phyloP scores from a whole-genome alignment of 257 asterid genomes.

The Echites panduratus region DNA sequence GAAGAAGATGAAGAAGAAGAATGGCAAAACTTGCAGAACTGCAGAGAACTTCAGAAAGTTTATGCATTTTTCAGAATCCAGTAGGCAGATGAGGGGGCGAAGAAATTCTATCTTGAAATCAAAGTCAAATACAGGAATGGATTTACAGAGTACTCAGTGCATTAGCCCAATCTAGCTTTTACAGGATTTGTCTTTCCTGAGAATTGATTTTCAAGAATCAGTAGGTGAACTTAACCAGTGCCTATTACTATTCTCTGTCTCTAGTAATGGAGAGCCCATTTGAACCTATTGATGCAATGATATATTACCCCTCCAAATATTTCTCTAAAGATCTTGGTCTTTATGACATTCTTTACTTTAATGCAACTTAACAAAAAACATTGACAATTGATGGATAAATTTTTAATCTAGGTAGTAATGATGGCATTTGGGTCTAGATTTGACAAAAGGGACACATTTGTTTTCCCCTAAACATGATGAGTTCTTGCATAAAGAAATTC shows the following conservation, averaged over 20 bases:
- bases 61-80: slow-evolving; percentile 18
- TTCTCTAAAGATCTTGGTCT: not conserved
- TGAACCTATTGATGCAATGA: not conserved
- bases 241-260: not conserved
- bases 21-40: slow-evolving; percentile 15
- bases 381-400: not conserved
- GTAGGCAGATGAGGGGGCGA: too few relatives aligned
- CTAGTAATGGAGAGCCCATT: not conserved
- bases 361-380: not conserved
- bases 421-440: slow-evolving; percentile 7
- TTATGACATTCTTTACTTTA: not conserved
- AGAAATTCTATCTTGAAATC: too few relatives aligned
- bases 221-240: not conserved
- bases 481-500: not conserved
- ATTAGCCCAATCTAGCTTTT: not conserved
- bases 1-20: slow-evolving; percentile 17
- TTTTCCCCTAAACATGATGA: not conserved
- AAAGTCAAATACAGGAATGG: not conserved
- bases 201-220: not conserved
- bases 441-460: slow-evolving; percentile 2
- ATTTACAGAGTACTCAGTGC: not conserved
- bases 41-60: slow-evolving; percentile 9
- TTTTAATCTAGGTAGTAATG: slow-evolving; percentile 10
- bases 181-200: not conserved
- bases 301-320: not conserved